phyloP scores from a whole-genome alignment of 441 rosid genomes.

The Gossypium gossypioides region DNA sequence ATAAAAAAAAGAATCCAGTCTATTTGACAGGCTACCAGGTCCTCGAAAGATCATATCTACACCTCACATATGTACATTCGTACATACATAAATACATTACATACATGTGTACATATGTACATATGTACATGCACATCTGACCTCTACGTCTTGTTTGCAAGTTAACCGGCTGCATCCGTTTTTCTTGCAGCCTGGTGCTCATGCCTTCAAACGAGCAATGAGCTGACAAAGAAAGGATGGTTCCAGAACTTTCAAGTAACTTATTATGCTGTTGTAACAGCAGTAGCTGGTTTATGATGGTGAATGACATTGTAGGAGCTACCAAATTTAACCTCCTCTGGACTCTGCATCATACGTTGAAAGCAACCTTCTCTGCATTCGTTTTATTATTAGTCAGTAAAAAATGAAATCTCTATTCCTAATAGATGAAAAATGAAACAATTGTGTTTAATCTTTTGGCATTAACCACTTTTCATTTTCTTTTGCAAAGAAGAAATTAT shows the following conservation, averaged over 20 bases:
- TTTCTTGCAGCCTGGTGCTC: neutral
- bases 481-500: neutral
- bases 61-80: neutral
- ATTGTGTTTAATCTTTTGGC: neutral
- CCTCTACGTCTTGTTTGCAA: neutral
- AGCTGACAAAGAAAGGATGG: neutral
- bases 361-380: conserved; percentile 45
- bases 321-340: conserved; percentile 16
- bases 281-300: conserved; percentile 15
- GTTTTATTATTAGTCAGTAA: neutral
- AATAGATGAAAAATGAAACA: neutral
- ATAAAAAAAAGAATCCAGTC: neutral
- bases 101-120: neutral
- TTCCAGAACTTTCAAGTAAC: neutral
- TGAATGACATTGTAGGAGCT: neutral
- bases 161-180: neutral
- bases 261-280: conserved; percentile 20
- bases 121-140: conserved; percentile 1
- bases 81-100: neutral
- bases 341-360: conserved; percentile 25
- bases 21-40: neutral
- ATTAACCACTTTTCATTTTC: neutral
- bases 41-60: neutral
- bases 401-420: neutral
- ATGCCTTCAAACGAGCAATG: neutral